A percentile compares a stretch with the other conserved stretches of the same genome.
These are phyloP conservation scores for Pythium coloratum DNA, from an alignment of 352 stramenopile genomes.

Conservation along the genomic window DNA sequence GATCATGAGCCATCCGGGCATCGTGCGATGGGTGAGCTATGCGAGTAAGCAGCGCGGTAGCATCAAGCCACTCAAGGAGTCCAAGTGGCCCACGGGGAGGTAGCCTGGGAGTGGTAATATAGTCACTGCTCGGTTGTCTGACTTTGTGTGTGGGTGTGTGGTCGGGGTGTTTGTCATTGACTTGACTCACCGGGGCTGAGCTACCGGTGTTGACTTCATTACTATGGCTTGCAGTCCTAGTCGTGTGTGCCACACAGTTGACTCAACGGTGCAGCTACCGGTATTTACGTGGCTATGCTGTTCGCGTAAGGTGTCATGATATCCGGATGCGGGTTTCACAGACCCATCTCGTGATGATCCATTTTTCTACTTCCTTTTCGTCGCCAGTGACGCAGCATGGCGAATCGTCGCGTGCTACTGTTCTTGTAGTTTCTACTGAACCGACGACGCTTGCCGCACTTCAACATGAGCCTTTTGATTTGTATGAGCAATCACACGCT, in stretches of 20 bases:
- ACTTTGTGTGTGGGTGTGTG: not conserved
- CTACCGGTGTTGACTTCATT: no score
- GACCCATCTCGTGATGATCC: no score
- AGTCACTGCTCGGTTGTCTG: no score
- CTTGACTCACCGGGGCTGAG: no score
- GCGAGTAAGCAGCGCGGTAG: slow-evolving; percentile 87
- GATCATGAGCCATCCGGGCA: slow-evolving; percentile 86
- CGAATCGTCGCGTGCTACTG: not conserved
- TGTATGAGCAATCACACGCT: not conserved
- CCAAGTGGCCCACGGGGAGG: slow-evolving; percentile 45
- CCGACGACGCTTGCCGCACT: not conserved
- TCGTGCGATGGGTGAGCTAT: slow-evolving; percentile 89
- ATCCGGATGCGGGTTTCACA: no score
- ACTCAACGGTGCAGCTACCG: no score
- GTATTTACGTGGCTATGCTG: no score
- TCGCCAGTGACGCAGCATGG: no score
- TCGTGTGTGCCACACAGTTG: no score
- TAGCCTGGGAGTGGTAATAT: not conserved
- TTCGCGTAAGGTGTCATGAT: no score
- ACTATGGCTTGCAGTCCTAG: no score
- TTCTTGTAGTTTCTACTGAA: not conserved
- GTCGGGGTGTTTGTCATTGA: no score
- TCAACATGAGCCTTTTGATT: not conserved
- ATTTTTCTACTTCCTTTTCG: not conserved
- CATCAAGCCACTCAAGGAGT: slow-evolving; percentile 57